phyloP scores from a whole-genome alignment of 2,329 filamentous ascomycete species.

The Pseudogymnoascus sp. region DNA sequence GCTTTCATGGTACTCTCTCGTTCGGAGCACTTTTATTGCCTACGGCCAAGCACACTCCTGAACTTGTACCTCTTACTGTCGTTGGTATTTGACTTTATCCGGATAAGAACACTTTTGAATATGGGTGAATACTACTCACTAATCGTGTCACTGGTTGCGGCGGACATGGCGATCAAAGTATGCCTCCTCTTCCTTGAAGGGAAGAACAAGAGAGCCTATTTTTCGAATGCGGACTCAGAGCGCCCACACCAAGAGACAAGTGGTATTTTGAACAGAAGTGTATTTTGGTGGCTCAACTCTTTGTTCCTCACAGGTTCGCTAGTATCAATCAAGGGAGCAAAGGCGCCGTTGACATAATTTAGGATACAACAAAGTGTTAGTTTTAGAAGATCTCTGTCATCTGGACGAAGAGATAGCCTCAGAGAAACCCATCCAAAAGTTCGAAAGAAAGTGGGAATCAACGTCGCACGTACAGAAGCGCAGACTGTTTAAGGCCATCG shows the following conservation, averaged over 20 bases:
- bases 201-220: neutral
- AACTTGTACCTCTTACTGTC: neutral
- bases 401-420: neutral
- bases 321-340: neutral
- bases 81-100: neutral
- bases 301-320: neutral
- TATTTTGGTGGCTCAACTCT: constrained; percentile 1
- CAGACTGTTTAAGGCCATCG: neutral
- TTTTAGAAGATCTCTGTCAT: neutral
- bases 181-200: constrained; percentile 2
- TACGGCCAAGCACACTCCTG: neutral
- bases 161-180: neutral
- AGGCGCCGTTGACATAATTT: neutral
- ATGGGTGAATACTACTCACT: neutral
- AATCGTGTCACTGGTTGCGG: neutral
- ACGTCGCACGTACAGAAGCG: neutral
- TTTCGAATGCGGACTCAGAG: neutral
- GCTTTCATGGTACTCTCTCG: constrained; percentile 8
- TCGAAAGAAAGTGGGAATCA: constrained; percentile 1
- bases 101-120: neutral
- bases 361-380: constrained; percentile 1
- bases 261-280: constrained; percentile 7
- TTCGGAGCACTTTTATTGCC: neutral
- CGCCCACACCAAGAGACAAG: neutral
- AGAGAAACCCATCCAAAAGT: neutral